phyloP scores from a whole-genome alignment of 441 rosid genomes.

The Arabidopsis lyrata region DNA sequence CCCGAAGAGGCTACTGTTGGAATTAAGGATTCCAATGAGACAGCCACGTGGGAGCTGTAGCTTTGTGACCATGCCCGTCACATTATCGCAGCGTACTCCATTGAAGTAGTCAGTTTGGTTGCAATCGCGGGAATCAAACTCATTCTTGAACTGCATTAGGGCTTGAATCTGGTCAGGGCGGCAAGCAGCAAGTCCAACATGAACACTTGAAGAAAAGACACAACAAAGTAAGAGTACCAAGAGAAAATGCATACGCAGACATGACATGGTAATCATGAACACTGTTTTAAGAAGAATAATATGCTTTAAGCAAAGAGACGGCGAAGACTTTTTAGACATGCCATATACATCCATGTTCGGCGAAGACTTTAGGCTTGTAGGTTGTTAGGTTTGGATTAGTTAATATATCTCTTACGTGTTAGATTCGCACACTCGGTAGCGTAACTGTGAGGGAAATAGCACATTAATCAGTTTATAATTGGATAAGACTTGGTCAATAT shows the following conservation, averaged over 20 bases:
- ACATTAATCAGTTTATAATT: no score
- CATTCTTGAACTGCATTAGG: slow-evolving; percentile 16
- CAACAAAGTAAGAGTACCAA: neutral
- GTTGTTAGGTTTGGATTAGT: no score
- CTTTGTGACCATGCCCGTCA: slow-evolving; percentile 1
- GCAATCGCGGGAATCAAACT: slow-evolving; percentile 24
- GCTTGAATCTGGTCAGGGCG: slow-evolving; percentile 20
- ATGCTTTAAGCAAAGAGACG: no score
- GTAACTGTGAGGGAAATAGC: no score
- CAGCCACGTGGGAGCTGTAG: slow-evolving; percentile 12
- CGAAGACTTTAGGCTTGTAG: no score
- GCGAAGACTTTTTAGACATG: no score
- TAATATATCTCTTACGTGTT: no score
- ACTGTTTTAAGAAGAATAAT: neutral
- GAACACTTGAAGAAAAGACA: neutral
- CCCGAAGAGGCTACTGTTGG: slow-evolving; percentile 13
- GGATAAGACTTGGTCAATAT: no score
- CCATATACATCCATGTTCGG: no score
- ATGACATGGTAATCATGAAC: neutral
- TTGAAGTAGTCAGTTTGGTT: slow-evolving; percentile 6
- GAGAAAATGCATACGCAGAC: neutral
- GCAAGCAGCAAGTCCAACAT: neutral
- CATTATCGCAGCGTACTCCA: slow-evolving; percentile 30
- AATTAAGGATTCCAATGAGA: slow-evolving; percentile 19
- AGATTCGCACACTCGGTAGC: no score